These are phyloP conservation scores for Didymella glomerata DNA, from an alignment of 2,329 filamentous ascomycete genomes.

Conservation along the genomic window DNA sequence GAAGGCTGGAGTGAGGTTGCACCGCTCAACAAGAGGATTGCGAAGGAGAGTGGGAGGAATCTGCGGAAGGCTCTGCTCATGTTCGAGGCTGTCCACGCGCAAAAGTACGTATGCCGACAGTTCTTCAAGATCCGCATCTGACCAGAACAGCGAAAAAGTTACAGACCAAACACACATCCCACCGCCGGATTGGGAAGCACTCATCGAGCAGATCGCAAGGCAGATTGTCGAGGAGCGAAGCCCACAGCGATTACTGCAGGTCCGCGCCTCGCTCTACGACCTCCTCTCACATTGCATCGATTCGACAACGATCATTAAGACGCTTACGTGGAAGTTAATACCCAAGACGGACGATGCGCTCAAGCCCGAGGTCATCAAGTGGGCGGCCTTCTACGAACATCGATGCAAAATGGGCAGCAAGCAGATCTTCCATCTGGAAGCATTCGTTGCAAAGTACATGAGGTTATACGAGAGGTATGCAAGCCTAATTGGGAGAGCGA, in stretches of 20 bases:
- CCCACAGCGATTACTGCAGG: slow-evolving; percentile 85
- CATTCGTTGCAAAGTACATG: slow-evolving; percentile 99
- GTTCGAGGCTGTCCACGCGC: slow-evolving; percentile 96
- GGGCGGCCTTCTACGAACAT: slow-evolving; percentile 98
- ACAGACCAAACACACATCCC: slow-evolving; percentile 88
- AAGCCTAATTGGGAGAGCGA: neutral
- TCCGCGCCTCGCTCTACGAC: slow-evolving; percentile 95
- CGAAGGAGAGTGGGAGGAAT: slow-evolving; percentile 89
- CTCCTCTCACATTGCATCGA: slow-evolving; percentile 97
- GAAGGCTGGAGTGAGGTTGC: slow-evolving; percentile 83
- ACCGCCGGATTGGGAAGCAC: slow-evolving; percentile 94
- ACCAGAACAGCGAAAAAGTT: slow-evolving; percentile 78
- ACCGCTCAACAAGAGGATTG: slow-evolving; percentile 83
- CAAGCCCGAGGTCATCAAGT: slow-evolving; percentile 91
- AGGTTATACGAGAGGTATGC: slow-evolving; percentile 87
- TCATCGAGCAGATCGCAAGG: slow-evolving; percentile 87
- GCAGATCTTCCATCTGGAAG: slow-evolving; percentile 97
- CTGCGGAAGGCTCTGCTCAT: slow-evolving; percentile 89
- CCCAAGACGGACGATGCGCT: slow-evolving; percentile 85
- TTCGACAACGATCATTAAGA: slow-evolving; percentile 91
- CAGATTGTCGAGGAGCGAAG: slow-evolving; percentile 94
- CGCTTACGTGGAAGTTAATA: slow-evolving; percentile 91
- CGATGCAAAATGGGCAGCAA: slow-evolving; percentile 90
- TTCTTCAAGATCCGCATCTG: slow-evolving; percentile 17
- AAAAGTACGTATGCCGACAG: slow-evolving; percentile 73